Percentiles rank a stretch among this genome's conserved stretches.
Conservation (phyloP, 1,284 basidiomycete genomes). For the Pascua sp. region DNA sequence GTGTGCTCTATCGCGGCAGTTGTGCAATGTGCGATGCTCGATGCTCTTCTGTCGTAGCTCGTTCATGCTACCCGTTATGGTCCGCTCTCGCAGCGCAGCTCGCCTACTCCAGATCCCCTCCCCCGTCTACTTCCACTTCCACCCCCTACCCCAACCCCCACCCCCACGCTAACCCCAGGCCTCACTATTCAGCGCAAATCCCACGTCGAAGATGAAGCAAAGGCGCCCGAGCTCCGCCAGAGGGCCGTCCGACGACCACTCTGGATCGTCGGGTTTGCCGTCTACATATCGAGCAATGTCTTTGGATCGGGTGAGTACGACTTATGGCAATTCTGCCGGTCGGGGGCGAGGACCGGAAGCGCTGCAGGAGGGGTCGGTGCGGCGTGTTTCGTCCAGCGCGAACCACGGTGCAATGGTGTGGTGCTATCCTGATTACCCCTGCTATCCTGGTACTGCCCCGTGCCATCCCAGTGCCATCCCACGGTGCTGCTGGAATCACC, state of each 20-base stretch:
- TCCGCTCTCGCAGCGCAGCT: too few relatives aligned
- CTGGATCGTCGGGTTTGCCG: constrained; percentile 79
- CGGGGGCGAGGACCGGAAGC: too few relatives aligned
- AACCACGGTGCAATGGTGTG: not conserved
- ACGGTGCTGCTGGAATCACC: too few relatives aligned
- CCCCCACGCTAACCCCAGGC: constrained; percentile 49
- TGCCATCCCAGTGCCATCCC: too few relatives aligned
- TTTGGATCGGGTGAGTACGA: constrained; percentile 55
- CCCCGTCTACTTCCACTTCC: not conserved
- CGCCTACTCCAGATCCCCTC: not conserved
- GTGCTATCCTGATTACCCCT: too few relatives aligned
- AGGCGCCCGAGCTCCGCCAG: constrained; percentile 62
- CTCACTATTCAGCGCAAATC: constrained; percentile 93
- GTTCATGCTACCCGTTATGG: too few relatives aligned
- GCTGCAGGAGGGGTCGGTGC: not conserved
- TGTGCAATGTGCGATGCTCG: not conserved
- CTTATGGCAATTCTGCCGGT: too few relatives aligned
- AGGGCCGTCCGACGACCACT: constrained; percentile 74
- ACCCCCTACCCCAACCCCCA: too few relatives aligned
- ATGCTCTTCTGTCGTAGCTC: not conserved
- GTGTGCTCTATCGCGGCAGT: not conserved
- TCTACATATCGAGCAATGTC: constrained; percentile 84
- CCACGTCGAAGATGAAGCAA: constrained; percentile 77
- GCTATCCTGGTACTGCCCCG: too few relatives aligned
- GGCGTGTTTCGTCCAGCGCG: too few relatives aligned